A percentile compares a stretch with the other conserved stretches of the same genome.
phyloP scores from a whole-genome alignment of 108 stramenopile genomes.

The Nitzschia putrida region DNA sequence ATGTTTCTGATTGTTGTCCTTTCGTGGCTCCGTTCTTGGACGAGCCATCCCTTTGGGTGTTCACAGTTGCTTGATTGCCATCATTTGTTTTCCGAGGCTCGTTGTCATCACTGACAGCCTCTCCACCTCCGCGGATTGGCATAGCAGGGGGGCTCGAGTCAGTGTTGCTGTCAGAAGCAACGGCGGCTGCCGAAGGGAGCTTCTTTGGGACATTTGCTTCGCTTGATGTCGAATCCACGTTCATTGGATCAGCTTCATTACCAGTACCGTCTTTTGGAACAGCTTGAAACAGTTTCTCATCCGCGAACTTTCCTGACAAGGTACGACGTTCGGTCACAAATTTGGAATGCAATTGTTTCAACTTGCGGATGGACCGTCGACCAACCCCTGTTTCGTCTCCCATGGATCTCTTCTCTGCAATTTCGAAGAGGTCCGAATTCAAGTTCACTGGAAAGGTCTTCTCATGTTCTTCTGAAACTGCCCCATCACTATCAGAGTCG shows the following conservation, averaged over 20 bases:
- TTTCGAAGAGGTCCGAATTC: slow-evolving; percentile 1
- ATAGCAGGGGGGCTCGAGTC: background rate
- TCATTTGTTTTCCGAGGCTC: background rate
- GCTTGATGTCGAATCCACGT: background rate
- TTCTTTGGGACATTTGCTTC: too few relatives aligned
- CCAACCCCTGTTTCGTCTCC: slow-evolving; percentile 10
- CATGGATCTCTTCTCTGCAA: slow-evolving; percentile 23
- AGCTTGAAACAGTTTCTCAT: background rate
- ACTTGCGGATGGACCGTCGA: slow-evolving; percentile 12
- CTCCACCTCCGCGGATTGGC: slow-evolving; percentile 33
- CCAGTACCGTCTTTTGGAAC: background rate
- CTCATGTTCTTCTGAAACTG: background rate
- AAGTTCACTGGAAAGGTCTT: slow-evolving; percentile 4
- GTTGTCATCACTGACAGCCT: slow-evolving; percentile 4
- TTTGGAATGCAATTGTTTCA: slow-evolving; percentile 9
- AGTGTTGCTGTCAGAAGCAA: background rate
- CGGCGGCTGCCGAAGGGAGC: background rate
- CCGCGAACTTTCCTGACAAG: background rate
- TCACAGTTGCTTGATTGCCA: background rate
- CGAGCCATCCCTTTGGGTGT: background rate
- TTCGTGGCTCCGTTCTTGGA: background rate
- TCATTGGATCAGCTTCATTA: background rate
- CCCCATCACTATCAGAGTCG: slow-evolving; percentile 1
- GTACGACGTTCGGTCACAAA: background rate
- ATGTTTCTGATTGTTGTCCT: background rate